Evolutionary conservation across 768 basidiomycete species (phyloP).

Genomic region (Lentinula guzmanii): DNA sequence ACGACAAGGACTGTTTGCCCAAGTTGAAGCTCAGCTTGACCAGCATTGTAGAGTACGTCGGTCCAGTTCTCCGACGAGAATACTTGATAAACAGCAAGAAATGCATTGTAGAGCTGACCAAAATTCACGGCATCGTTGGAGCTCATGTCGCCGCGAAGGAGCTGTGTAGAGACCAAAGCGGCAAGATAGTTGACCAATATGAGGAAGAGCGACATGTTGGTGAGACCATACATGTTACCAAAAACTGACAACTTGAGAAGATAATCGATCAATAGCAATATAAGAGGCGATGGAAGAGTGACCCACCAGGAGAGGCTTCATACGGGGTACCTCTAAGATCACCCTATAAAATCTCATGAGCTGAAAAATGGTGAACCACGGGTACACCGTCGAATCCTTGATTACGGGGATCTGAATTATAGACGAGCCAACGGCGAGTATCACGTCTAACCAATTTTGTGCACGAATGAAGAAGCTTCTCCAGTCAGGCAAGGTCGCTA

Average conservation of each 20-base stretch:
- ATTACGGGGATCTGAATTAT: constrained; percentile 85
- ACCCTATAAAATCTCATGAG: constrained; percentile 87
- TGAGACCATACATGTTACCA: constrained; percentile 85
- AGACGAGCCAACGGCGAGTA: constrained; percentile 67
- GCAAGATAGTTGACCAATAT: constrained; percentile 82
- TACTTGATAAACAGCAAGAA: constrained; percentile 82
- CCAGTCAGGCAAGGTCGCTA: constrained; percentile 77
- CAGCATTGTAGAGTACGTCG: constrained; percentile 58
- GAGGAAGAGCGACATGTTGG: constrained; percentile 90
- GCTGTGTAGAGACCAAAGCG: constrained; percentile 76
- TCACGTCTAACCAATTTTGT: constrained; percentile 67
- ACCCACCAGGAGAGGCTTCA: constrained; percentile 81
- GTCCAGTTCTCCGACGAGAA: constrained; percentile 96
- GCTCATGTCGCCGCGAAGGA: constrained; percentile 78
- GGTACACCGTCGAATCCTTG: constrained; percentile 55
- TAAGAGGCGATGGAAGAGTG: constrained; percentile 5
- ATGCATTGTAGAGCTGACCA: constrained; percentile 77
- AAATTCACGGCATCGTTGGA: constrained; percentile 59
- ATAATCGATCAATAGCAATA: neutral
- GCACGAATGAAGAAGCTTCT: constrained; percentile 52
- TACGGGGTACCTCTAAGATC: constrained; percentile 83
- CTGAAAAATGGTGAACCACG: constrained; percentile 90
- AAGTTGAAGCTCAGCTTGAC: constrained; percentile 52
- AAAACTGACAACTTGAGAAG: constrained; percentile 70
- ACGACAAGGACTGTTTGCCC: constrained; percentile 68